Evolutionary conservation across 2,329 filamentous ascomycete species (phyloP).

Genomic region (Aspergillus carbonarius): DNA sequence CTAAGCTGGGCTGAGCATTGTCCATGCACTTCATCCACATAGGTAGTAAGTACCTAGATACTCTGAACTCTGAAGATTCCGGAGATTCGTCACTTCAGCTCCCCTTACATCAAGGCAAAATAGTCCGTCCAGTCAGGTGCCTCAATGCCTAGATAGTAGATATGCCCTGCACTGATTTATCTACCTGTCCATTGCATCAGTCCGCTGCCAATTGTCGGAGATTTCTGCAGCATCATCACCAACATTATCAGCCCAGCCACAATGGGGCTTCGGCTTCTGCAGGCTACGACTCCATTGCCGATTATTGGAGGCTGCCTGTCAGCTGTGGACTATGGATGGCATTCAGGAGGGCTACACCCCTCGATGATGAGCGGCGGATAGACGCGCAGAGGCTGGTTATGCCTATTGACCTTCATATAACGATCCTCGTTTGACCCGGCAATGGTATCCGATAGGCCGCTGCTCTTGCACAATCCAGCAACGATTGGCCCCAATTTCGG

Average conservation of each 20-base stretch:
- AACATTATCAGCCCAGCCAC: conserved; percentile 2
- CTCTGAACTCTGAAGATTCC: background rate
- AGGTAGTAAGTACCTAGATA: too few relatives aligned
- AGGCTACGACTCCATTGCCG: background rate
- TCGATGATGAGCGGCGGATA: background rate
- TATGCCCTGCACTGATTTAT: background rate
- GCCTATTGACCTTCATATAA: conserved; percentile 3
- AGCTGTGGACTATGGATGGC: background rate
- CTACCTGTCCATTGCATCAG: conserved; percentile 4
- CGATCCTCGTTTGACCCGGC: conserved; percentile 2
- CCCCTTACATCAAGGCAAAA: background rate
- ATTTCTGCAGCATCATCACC: background rate
- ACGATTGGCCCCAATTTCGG: conserved; percentile 10
- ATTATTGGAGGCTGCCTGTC: background rate
- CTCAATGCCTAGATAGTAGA: background rate
- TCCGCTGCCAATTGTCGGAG: conserved; percentile 6
- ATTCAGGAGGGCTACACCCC: background rate
- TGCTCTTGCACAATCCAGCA: conserved; percentile 17
- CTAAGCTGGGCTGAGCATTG: background rate
- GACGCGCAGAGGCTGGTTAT: background rate
- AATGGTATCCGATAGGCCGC: background rate
- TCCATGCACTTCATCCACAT: background rate
- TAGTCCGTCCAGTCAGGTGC: conserved; percentile 1
- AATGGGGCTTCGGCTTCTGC: background rate
- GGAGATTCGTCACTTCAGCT: background rate